These are phyloP conservation scores for Hanseniaspora singularis DNA, from an alignment of 805 yeast genomes.

Conservation along the genomic window DNA sequence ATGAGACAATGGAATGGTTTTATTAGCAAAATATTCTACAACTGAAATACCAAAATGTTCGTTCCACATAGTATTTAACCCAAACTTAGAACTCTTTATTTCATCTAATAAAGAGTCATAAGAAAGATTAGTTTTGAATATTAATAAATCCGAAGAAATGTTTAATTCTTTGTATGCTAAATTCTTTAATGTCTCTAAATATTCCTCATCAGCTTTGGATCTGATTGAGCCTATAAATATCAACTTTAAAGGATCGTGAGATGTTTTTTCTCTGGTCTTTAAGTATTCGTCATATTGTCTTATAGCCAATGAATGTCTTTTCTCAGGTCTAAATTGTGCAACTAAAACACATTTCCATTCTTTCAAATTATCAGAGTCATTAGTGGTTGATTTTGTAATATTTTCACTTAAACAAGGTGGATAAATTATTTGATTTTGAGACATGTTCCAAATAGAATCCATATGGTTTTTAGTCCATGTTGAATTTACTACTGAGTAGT, in stretches of 20 bases:
- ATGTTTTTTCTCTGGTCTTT: conserved; percentile 13
- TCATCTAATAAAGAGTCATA: conserved; percentile 48
- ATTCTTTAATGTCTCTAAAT: conserved; percentile 40
- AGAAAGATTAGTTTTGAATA: conserved; percentile 62
- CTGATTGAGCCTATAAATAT: conserved; percentile 79
- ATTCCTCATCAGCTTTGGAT: conserved; percentile 47
- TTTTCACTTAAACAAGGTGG: conserved; percentile 66
- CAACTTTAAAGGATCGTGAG: conserved; percentile 37
- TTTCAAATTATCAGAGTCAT: conserved; percentile 22
- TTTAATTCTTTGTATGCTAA: conserved; percentile 33
- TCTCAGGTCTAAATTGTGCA: conserved; percentile 94
- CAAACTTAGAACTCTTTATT: conserved; percentile 50
- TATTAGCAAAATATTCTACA: conserved; percentile 81
- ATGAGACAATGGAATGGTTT: conserved; percentile 79
- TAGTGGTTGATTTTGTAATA: conserved; percentile 12
- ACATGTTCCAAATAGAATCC: conserved; percentile 43
- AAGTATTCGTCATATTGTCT: conserved; percentile 50
- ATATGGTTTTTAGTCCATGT: conserved; percentile 87
- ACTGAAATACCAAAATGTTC: conserved; percentile 98
- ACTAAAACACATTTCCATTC: conserved; percentile 33
- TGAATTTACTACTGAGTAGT: conserved; percentile 64
- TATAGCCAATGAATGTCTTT: conserved; percentile 67
- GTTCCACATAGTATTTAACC: conserved; percentile 97
- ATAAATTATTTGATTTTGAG: conserved; percentile 43
- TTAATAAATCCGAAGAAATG: conserved; percentile 33